These are phyloP conservation scores for Coix lacrymajobi DNA, from an alignment of 176 grass and related monocot genomes.

Conservation along the genomic window DNA sequence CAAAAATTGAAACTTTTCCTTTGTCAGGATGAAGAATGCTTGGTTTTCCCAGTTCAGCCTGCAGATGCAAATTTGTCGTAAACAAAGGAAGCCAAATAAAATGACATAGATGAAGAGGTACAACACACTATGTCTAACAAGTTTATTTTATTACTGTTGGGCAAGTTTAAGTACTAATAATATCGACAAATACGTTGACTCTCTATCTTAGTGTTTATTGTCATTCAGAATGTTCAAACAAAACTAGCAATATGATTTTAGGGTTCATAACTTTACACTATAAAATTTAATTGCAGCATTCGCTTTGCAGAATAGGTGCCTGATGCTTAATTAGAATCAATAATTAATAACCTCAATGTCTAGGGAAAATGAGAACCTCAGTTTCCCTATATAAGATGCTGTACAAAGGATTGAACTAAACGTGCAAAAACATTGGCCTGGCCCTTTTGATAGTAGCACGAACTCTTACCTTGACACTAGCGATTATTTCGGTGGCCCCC, in stretches of 20 bases:
- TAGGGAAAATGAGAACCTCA: neutral
- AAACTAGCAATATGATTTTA: neutral
- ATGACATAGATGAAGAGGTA: neutral
- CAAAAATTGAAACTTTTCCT: slow-evolving; percentile 85
- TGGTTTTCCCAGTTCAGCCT: slow-evolving; percentile 86
- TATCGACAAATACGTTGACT: neutral
- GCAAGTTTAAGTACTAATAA: neutral
- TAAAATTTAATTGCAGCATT: neutral
- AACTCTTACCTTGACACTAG: slow-evolving; percentile 76
- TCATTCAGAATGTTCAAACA: neutral
- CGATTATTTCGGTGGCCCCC: slow-evolving; percentile 73
- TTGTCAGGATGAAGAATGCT: slow-evolving; percentile 70
- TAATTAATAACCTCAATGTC: neutral
- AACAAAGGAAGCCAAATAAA: neutral
- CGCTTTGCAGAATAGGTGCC: neutral
- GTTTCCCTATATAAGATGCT: neutral
- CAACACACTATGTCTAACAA: neutral
- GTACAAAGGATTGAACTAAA: neutral
- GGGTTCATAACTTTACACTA: neutral
- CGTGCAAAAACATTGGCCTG: neutral
- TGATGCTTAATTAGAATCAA: neutral
- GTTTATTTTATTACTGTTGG: neutral
- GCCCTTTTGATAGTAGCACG: neutral
- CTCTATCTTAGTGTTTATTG: neutral
- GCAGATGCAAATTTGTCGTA: slow-evolving; percentile 12